phyloP scores from a whole-genome alignment of 257 asterid species.

The Fraxinus cuspidata region DNA sequence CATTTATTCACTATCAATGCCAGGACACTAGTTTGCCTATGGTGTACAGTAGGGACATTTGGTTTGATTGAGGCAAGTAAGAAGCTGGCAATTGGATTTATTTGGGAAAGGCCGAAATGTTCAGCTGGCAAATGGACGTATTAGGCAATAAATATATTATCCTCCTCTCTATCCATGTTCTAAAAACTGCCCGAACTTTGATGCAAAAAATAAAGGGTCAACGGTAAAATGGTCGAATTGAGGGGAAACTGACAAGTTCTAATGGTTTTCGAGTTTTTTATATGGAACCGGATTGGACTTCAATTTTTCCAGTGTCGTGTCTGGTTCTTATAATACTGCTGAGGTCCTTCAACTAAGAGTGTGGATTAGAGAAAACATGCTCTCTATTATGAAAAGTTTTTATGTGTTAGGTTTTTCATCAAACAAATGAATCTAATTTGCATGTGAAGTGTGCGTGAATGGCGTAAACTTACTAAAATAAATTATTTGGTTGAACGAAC shows the following conservation, averaged over 20 bases:
- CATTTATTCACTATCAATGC: constrained; percentile 24
- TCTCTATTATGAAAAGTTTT: too few species aligned
- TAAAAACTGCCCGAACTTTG: background rate
- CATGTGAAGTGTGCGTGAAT: too few species aligned
- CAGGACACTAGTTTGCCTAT: background rate
- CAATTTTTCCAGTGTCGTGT: too few species aligned
- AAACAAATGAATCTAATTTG: too few species aligned
- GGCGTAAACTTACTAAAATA: too few species aligned
- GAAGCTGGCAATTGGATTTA: constrained; percentile 27
- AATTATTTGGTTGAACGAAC: too few species aligned
- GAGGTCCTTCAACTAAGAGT: too few species aligned
- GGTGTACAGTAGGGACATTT: constrained; percentile 17
- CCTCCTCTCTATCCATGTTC: background rate
- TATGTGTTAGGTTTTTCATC: too few species aligned
- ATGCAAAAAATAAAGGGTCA: background rate
- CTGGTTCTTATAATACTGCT: too few species aligned
- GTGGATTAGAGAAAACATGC: too few species aligned
- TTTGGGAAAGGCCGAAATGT: too few species aligned
- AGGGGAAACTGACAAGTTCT: background rate
- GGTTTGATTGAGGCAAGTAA: constrained; percentile 15
- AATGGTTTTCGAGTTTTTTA: background rate
- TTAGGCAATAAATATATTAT: constrained; percentile 39
- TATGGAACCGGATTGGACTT: too few species aligned
- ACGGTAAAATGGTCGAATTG: background rate
- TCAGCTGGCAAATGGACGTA: constrained; percentile 34